A percentile compares a stretch with the other conserved stretches of the same genome.
Evolutionary conservation across 129 eudicot genomes (phyloP).

Genomic region (Tagetes patula): DNA sequence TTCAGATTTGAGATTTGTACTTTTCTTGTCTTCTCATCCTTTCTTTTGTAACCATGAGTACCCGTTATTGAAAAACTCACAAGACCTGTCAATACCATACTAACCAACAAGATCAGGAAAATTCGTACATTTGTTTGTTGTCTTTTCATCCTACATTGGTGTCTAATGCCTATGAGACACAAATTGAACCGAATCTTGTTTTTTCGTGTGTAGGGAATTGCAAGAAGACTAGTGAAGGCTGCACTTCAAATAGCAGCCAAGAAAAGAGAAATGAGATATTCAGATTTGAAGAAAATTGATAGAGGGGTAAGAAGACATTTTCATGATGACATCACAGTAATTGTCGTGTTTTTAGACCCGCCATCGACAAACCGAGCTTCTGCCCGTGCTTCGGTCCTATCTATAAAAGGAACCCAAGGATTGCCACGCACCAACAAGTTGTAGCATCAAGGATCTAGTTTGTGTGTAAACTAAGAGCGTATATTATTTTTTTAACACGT

Average conservation of each 20-base stretch:
- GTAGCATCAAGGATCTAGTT: slow-evolving; percentile 3
- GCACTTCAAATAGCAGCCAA: slow-evolving; percentile 76
- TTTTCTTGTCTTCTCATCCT: neutral
- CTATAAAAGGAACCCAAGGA: slow-evolving; percentile 12
- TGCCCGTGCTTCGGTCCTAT: slow-evolving; percentile 4
- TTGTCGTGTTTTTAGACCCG: slow-evolving; percentile 64
- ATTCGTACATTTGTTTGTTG: neutral
- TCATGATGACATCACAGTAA: slow-evolving; percentile 81
- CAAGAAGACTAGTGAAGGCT: slow-evolving; percentile 64
- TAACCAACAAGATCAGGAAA: too few species aligned
- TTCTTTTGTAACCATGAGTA: too few species aligned
- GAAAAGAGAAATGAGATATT: slow-evolving; percentile 87
- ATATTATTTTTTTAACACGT: slow-evolving; percentile 19
- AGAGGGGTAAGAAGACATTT: slow-evolving; percentile 87
- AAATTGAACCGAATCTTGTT: neutral
- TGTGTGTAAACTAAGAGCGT: slow-evolving; percentile 3
- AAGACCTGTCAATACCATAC: too few species aligned
- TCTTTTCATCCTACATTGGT: slow-evolving; percentile 2
- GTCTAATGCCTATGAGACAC: neutral
- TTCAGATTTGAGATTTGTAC: neutral
- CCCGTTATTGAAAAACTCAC: too few species aligned
- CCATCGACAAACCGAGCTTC: slow-evolving; percentile 35
- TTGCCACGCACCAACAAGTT: neutral
- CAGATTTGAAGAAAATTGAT: slow-evolving; percentile 79
- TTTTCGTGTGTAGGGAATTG: slow-evolving; percentile 54